Evolutionary conservation across 371 early-diverging fungal species (phyloP).

Genomic region (Basidiobolus meristosporus): DNA sequence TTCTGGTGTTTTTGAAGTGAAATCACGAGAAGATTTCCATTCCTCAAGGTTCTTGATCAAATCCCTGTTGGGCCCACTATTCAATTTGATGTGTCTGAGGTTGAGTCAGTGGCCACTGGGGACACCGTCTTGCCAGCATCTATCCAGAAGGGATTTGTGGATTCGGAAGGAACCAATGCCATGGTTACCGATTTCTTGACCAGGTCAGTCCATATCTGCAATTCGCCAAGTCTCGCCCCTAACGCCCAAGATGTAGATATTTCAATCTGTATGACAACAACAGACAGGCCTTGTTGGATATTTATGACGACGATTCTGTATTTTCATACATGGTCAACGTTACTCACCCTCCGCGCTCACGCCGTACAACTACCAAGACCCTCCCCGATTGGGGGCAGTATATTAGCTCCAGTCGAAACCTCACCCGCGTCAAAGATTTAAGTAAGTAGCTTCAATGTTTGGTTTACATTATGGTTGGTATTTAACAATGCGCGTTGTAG

Average conservation of each 20-base stretch:
- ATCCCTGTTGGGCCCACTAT: background rate
- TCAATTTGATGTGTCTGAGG: too few relatives aligned
- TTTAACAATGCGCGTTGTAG: too few relatives aligned
- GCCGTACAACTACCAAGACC: background rate
- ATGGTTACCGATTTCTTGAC: too few relatives aligned
- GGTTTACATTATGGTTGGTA: background rate
- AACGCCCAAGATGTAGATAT: too few relatives aligned
- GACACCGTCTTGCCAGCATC: too few relatives aligned
- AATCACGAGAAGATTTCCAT: background rate
- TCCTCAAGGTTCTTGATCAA: background rate
- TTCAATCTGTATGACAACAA: background rate
- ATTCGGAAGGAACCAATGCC: too few relatives aligned
- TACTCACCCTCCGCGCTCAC: background rate
- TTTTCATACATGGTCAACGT: background rate
- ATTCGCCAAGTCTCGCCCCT: too few relatives aligned
- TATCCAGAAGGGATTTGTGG: too few relatives aligned
- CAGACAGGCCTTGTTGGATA: background rate
- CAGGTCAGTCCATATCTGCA: too few relatives aligned
- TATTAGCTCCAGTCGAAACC: constrained; percentile 1
- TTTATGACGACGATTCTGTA: background rate
- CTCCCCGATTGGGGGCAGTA: background rate
- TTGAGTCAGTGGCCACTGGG: too few relatives aligned
- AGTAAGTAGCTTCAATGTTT: background rate
- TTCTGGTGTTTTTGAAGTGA: background rate
- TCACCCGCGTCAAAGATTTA: background rate